These are phyloP conservation scores for Graphilbum ipis-grandicollis DNA, from an alignment of 2,329 filamentous ascomycete genomes.

Conservation along the genomic window DNA sequence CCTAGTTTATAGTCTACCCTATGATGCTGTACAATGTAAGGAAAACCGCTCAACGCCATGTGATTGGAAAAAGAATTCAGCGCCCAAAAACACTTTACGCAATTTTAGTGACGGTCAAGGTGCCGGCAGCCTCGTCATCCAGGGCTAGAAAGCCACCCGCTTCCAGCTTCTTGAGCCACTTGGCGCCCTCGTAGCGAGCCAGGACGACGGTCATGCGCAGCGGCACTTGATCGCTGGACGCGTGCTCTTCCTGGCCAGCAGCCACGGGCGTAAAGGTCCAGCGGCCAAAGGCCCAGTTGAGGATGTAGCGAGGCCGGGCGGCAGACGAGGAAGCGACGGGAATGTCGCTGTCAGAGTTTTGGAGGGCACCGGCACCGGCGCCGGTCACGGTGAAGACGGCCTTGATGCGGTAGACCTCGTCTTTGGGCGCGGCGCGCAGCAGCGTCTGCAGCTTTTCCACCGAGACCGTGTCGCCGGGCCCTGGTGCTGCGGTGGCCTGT, in stretches of 20 bases:
- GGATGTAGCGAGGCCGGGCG: conserved; percentile 46
- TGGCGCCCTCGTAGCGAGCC: conserved; percentile 53
- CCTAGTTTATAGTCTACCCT: no score
- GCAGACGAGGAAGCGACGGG: conserved; percentile 12
- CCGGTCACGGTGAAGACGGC: conserved; percentile 35
- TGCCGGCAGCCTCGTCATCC: conserved; percentile 25
- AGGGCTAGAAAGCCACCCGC: conserved; percentile 34
- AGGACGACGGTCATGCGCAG: conserved; percentile 62
- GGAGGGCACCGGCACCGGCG: conserved; percentile 26
- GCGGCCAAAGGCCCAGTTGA: conserved; percentile 95
- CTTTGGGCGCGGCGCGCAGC: conserved; percentile 61
- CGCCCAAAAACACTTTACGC: conserved; percentile 12
- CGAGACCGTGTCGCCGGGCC: conserved; percentile 20
- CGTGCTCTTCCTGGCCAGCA: conserved; percentile 27
- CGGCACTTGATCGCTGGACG: conserved; percentile 31
- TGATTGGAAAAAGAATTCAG: no score
- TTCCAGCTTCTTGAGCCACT: conserved; percentile 62
- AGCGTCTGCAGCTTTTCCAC: conserved; percentile 48
- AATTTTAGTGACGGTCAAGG: conserved; percentile 34
- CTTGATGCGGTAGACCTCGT: conserved; percentile 94
- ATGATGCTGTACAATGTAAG: no score
- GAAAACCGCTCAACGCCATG: no score
- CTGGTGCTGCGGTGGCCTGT: conserved; percentile 19
- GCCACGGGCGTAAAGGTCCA: conserved; percentile 67
- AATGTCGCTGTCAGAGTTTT: conserved; percentile 22